Evolutionary conservation across 2,329 filamentous ascomycete species (phyloP), one percentile per base, ranked within the genome.

Genomic region (Coleophoma eucalyptorum): DNA sequence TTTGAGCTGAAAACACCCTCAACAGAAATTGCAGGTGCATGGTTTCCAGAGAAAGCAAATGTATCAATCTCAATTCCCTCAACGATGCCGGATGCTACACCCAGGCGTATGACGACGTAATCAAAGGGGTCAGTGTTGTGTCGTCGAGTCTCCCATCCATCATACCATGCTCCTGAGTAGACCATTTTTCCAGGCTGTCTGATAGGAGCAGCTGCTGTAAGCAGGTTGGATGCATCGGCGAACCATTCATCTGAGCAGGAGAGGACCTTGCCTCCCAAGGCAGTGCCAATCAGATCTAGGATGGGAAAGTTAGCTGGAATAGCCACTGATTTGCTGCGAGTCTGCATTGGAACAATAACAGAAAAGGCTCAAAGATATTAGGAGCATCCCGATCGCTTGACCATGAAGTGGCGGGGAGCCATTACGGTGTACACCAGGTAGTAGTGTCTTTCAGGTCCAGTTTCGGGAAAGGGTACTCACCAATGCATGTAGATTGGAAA

Each of bases 41-140:
- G 86, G 71, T 93, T 93, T 53, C 89, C 89, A 53, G 80, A 84
- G 76, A 93, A 94, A 73, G 85, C 89, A 46, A 87, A 83, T 3
- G 89, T 93, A 70, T 93, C 88, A 56, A 93, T 78, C 70, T 93
- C 89, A 44, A 92, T 74, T 15, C 89, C 89, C 53, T 81, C 78
- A 26, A 93, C 80, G 15, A 77, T 85, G 43, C 88, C 89, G 2
- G 84, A 89, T 10, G 86, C 80, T 35, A 87, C 84, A 44, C 84
- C 84, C 5, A 87, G 74, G 50, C 82, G 78, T 54, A 87, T 77
- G 53, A 86, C 73, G 18, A 84, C 83, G 76, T 82, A 87, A 71
- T 87, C 84, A 59, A 86, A 86, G 0, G 78, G 73, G 53, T 77
- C 78, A 11, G 73, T 63, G 67, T 87, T 87, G 70, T 87, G 84